phyloP scores from a whole-genome alignment of 1,284 basidiomycete genomes.

The Leccinum solheimii region DNA sequence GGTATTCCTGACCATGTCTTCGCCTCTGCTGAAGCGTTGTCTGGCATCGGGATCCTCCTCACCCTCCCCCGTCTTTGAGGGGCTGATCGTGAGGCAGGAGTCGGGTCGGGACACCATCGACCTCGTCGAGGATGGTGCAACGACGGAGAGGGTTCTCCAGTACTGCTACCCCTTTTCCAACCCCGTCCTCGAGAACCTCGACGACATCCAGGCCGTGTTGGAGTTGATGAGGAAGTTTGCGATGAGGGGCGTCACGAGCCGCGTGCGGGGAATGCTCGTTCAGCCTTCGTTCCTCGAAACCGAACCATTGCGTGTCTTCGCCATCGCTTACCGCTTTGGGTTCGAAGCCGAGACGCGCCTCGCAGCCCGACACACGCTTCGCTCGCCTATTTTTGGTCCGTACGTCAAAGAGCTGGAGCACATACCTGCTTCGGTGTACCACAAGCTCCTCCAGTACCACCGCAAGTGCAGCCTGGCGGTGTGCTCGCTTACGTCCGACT shows the following conservation, averaged over 20 bases:
- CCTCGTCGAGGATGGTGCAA: conserved; percentile 28
- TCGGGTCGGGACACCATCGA: conserved; percentile 29
- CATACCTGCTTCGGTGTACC: conserved; percentile 36
- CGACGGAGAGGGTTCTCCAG: conserved; percentile 36
- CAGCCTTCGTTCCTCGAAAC: conserved; percentile 28
- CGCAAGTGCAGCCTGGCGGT: conserved; percentile 36
- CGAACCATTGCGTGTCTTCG: conserved; percentile 35
- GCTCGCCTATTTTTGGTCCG: conserved; percentile 34
- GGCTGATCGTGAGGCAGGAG: conserved; percentile 27
- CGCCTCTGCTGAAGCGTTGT: conserved; percentile 32
- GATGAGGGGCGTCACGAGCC: conserved; percentile 34
- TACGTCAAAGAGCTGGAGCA: conserved; percentile 37
- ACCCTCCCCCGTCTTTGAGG: conserved; percentile 30
- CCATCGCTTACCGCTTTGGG: conserved; percentile 35
- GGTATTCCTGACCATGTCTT: conserved; percentile 32
- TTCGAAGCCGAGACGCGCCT: conserved; percentile 30
- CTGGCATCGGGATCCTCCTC: conserved; percentile 30
- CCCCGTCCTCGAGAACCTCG: conserved; percentile 32
- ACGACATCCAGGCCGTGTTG: conserved; percentile 35
- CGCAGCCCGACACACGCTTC: conserved; percentile 34
- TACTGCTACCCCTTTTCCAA: conserved; percentile 35
- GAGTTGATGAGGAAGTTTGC: conserved; percentile 37
- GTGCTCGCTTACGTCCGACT: conserved; percentile 36
- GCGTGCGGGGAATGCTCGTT: conserved; percentile 26
- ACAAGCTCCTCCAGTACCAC: conserved; percentile 38